Evolutionary conservation across 257 asterid species (phyloP), one percentile per base, ranked within the genome.

Genomic region (Ilex aquifolium): DNA sequence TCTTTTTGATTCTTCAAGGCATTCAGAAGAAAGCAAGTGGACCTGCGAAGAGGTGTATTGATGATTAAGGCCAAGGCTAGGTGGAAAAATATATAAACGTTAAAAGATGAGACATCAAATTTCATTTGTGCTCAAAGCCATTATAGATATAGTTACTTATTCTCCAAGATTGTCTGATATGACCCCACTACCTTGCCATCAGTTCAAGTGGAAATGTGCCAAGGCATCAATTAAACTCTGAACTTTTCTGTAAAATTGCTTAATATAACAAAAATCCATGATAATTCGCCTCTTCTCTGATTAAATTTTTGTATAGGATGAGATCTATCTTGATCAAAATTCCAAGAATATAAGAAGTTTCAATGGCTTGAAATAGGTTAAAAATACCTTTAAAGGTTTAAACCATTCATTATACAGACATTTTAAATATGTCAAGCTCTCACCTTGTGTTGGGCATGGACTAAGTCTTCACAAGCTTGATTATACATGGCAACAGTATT

Each of bases 391-490:
- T 4, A 2, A 10, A 53, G 15, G 3, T 15, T 21, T 4, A 53
- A 53, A 53, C 10, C 11, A 53, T 14, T 17, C 2, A 53, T 15
- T 17, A 46, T 46, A 3, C 52, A 46, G 52, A 53, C 27, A 7
- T 8, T 36, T 60, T 66, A 66, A 73, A 68, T 60, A 31, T 64
- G 60, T 72, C 30, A 72, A 67, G 58, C 32, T 12, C 70, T 59
- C 74, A 88, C 98, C 94, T 81, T 74, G 70, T 76, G 79, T 62
- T 73, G 90, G 72, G 88, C 76, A 74, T 69, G 76, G 68, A 83
- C 76, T 65, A 91, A 80, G 62, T 83, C 90, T 68, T 77, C 79
- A 67, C 95, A 84, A 64, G 95, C 86, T 77, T 55, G 91, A 63
- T 68, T 84, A 72, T 91, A 91, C 88, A 86, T 67, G 62, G 75